phyloP scores from a whole-genome alignment of 163 green algal species.

The Scenedesmus sp. region DNA sequence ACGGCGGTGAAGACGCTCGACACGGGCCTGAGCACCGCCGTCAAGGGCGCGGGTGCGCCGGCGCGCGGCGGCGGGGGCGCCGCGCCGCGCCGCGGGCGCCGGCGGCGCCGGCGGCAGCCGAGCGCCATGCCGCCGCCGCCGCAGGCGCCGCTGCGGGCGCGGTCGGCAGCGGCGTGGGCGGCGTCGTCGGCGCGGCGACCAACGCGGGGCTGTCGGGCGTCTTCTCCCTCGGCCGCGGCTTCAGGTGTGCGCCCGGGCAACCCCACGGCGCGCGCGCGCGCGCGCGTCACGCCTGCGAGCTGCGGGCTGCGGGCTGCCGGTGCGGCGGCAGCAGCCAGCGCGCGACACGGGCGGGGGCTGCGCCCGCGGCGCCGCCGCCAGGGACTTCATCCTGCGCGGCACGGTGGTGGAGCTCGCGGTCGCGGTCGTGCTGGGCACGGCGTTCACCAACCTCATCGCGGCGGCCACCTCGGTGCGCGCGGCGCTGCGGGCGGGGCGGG shows the following conservation, averaged over 20 bases:
- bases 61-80: too few relatives aligned
- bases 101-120: too few relatives aligned
- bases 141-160: constrained; percentile 10
- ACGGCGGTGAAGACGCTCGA: too few relatives aligned
- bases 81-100: too few relatives aligned
- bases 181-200: background rate
- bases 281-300: too few relatives aligned
- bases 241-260: constrained; percentile 9
- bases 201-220: constrained; percentile 5
- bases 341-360: too few relatives aligned
- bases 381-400: constrained; percentile 42
- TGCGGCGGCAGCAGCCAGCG: too few relatives aligned
- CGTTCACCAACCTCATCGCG: constrained; percentile 36
- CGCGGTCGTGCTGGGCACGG: constrained; percentile 35
- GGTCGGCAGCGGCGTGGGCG: background rate
- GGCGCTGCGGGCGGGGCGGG: too few relatives aligned
- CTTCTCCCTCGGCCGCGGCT: constrained; percentile 30
- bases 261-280: too few relatives aligned
- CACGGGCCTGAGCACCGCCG: background rate
- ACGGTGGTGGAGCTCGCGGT: constrained; percentile 45
- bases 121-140: too few relatives aligned
- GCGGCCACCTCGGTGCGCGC: constrained; percentile 18
- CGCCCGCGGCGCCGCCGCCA: background rate
- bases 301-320: too few relatives aligned
- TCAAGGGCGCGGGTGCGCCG: too few relatives aligned